phyloP scores from a whole-genome alignment of 2,329 filamentous ascomycete species.

The Rhinocladiella similis region DNA sequence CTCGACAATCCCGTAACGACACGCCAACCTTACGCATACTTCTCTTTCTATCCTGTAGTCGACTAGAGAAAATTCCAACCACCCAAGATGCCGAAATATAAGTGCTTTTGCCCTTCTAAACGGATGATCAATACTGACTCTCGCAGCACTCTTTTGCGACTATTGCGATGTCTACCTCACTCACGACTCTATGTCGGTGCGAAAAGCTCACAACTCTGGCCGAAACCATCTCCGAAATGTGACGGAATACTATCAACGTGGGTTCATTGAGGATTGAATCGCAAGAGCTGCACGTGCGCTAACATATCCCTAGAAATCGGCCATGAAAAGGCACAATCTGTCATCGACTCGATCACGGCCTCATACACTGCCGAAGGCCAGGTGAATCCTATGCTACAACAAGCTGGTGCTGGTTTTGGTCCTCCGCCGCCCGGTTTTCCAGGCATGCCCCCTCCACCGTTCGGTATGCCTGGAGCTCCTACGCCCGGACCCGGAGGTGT shows the following conservation, averaged over 20 bases:
- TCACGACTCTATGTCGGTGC: conserved; percentile 99
- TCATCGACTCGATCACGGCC: conserved; percentile 96
- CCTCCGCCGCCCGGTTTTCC: conserved; percentile 65
- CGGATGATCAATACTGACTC: conserved; percentile 37
- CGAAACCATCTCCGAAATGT: conserved; percentile 97
- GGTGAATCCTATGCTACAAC: conserved; percentile 81
- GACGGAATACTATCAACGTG: conserved; percentile 96
- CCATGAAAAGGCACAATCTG: conserved; percentile 95
- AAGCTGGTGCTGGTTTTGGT: conserved; percentile 45
- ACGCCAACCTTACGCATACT: too few relatives aligned
- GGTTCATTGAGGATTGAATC: conserved; percentile 30
- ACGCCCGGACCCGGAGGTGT: conserved; percentile 39
- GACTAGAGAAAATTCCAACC: too few relatives aligned
- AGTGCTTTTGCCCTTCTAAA: conserved; percentile 41
- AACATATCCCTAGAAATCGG: conserved; percentile 74
- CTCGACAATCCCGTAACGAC: not conserved
- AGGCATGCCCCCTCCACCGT: conserved; percentile 53
- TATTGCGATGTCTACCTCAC: conserved; percentile 99
- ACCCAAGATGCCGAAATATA: conserved; percentile 81
- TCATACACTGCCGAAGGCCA: conserved; percentile 95
- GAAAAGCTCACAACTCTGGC: conserved; percentile 96
- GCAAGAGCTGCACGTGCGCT: not conserved
- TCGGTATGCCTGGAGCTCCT: conserved; percentile 50
- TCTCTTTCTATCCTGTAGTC: too few relatives aligned
- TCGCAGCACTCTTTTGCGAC: conserved; percentile 73